Percentiles rank a stretch among this genome's conserved stretches.
phyloP scores from a whole-genome alignment of 1,284 basidiomycete genomes.

The Thelephora terrestris region DNA sequence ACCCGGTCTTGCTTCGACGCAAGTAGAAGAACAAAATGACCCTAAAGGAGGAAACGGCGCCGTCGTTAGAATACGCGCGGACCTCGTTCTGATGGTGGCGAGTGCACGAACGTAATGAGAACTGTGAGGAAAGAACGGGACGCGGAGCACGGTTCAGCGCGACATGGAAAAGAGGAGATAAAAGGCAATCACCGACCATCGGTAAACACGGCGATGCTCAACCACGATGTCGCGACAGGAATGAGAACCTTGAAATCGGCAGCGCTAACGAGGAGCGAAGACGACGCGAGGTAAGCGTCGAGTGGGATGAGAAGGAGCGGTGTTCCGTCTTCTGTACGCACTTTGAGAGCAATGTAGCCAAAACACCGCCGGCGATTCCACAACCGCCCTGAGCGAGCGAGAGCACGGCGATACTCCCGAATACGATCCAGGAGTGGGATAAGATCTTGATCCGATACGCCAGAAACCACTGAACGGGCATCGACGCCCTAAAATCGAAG shows the following conservation, averaged over 20 bases:
- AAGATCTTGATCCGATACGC: neutral
- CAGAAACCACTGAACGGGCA: neutral
- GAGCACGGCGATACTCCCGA: neutral
- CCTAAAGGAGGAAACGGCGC: neutral
- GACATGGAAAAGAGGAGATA: neutral
- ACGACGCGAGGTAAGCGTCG: neutral
- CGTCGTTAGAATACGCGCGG: neutral
- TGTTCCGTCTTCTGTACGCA: too few species aligned
- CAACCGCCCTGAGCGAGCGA: slow-evolving; percentile 1
- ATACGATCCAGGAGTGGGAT: neutral
- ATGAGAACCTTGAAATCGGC: neutral
- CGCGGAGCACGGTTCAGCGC: neutral
- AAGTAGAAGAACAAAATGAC: neutral
- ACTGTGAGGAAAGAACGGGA: neutral
- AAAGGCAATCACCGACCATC: neutral
- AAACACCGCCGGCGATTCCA: neutral
- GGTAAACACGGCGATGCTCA: neutral
- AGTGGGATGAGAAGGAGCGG: too few species aligned
- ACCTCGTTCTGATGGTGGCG: neutral
- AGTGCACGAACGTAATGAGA: neutral
- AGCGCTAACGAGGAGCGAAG: neutral
- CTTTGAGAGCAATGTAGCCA: neutral
- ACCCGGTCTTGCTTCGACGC: neutral
- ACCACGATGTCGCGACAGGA: neutral
- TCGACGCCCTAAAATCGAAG: neutral